phyloP scores from a whole-genome alignment of 306 rosid species.

The Gynostemma pentaphyllum region DNA sequence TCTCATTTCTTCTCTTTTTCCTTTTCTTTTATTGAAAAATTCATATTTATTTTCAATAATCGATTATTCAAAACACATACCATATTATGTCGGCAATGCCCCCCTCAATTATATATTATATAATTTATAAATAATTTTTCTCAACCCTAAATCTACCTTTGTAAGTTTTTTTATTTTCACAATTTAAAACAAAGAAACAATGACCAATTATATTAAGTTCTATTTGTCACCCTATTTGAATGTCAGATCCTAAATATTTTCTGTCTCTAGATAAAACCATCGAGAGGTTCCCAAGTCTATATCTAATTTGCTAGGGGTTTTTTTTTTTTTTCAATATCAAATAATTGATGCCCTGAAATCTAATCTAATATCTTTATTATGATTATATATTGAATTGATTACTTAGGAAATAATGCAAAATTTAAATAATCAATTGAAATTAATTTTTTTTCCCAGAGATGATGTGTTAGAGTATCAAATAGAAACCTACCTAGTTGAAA shows the following conservation, averaged over 20 bases:
- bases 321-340: neutral
- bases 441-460: too few relatives aligned
- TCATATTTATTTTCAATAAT: neutral
- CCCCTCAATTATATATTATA: neutral
- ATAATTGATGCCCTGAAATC: neutral
- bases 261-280: neutral
- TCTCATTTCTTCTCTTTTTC: neutral
- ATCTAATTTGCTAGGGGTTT: neutral
- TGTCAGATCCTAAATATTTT: neutral
- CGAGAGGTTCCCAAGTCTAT: neutral
- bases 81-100: constrained; percentile 9
- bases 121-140: neutral
- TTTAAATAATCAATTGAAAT: too few relatives aligned
- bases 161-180: neutral
- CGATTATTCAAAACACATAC: neutral
- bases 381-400: too few relatives aligned
- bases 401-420: too few relatives aligned
- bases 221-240: constrained; percentile 3
- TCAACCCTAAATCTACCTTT: neutral
- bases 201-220: neutral
- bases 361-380: neutral
- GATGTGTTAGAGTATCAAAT: too few relatives aligned
- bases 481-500: too few relatives aligned
- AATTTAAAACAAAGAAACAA: neutral
- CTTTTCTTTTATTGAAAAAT: neutral